These are phyloP conservation scores for Colletotrichum sp. DNA, from an alignment of 2,329 filamentous ascomycete species.

Conservation along the genomic window DNA sequence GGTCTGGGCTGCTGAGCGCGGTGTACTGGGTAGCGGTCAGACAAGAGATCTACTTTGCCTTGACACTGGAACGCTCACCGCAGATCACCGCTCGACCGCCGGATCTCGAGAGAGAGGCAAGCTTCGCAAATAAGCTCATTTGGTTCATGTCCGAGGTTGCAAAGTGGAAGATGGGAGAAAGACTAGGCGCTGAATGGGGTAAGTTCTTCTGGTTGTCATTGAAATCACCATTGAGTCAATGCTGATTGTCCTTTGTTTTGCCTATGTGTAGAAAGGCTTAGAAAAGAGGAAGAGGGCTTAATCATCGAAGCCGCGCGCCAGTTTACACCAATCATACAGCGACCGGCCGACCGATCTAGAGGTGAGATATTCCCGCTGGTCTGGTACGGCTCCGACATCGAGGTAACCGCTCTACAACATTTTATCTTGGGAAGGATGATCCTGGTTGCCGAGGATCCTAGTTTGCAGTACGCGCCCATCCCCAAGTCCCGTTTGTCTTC, in stretches of 20 bases:
- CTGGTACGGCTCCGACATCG: slow-evolving; percentile 43
- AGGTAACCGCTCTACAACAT: slow-evolving; percentile 45
- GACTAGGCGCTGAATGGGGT: slow-evolving; percentile 41
- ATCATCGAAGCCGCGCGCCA: neutral
- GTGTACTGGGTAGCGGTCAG: slow-evolving; percentile 47
- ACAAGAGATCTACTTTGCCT: slow-evolving; percentile 46
- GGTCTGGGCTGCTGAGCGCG: slow-evolving; percentile 42
- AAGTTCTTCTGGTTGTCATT: slow-evolving; percentile 11
- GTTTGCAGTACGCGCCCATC: neutral
- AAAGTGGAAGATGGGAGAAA: slow-evolving; percentile 45
- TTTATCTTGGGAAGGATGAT: slow-evolving; percentile 44
- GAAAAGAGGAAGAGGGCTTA: neutral
- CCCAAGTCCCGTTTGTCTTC: too few species aligned
- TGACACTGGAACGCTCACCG: slow-evolving; percentile 41
- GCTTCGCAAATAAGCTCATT: slow-evolving; percentile 43
- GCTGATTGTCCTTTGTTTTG: too few species aligned
- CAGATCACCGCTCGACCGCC: slow-evolving; percentile 37
- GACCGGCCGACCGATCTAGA: slow-evolving; percentile 36
- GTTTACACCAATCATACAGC: slow-evolving; percentile 35
- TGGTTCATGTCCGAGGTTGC: slow-evolving; percentile 46
- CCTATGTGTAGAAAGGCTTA: neutral
- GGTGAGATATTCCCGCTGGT: slow-evolving; percentile 45
- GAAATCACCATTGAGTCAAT: too few species aligned
- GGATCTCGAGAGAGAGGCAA: slow-evolving; percentile 37
- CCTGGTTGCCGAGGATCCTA: slow-evolving; percentile 43